Percentiles rank a stretch among this genome's conserved stretches.
These are phyloP conservation scores for Crucihimalaya himalaica DNA, from an alignment of 345 rosid species.

Conservation along the genomic window DNA sequence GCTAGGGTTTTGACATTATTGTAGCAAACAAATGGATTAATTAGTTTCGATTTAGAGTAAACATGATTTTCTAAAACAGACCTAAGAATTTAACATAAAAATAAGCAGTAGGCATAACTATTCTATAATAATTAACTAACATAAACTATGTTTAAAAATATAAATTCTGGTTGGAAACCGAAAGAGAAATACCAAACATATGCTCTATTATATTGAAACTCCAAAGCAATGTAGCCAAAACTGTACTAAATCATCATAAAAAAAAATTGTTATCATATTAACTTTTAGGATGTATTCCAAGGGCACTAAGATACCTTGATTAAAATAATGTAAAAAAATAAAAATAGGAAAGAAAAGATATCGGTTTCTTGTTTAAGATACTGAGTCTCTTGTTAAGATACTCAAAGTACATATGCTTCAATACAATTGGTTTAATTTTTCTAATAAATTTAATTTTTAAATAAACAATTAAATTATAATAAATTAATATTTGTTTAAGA, in stretches of 20 bases:
- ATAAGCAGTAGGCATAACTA: background rate
- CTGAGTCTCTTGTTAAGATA: too few relatives aligned
- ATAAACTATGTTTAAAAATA: background rate
- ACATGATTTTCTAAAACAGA: too few relatives aligned
- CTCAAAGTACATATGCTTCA: too few relatives aligned
- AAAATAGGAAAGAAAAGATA: too few relatives aligned
- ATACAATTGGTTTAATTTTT: too few relatives aligned
- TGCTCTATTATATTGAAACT: background rate
- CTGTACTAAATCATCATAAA: background rate
- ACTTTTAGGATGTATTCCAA: constrained; percentile 27
- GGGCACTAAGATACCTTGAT: too few relatives aligned
- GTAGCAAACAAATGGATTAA: background rate
- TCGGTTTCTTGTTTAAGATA: too few relatives aligned
- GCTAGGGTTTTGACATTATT: background rate
- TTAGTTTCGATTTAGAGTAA: background rate
- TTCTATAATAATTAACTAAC: background rate
- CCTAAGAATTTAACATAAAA: background rate
- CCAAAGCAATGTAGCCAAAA: constrained; percentile 21
- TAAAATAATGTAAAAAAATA: too few relatives aligned
- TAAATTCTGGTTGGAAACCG: background rate
- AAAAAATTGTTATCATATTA: background rate
- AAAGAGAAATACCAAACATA: background rate
- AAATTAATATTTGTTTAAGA: too few relatives aligned
- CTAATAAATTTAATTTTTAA: too few relatives aligned
- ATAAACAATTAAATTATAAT: too few relatives aligned